These are phyloP conservation scores for Inga leiocalycina DNA, from an alignment of 306 rosid species.

Conservation along the genomic window DNA sequence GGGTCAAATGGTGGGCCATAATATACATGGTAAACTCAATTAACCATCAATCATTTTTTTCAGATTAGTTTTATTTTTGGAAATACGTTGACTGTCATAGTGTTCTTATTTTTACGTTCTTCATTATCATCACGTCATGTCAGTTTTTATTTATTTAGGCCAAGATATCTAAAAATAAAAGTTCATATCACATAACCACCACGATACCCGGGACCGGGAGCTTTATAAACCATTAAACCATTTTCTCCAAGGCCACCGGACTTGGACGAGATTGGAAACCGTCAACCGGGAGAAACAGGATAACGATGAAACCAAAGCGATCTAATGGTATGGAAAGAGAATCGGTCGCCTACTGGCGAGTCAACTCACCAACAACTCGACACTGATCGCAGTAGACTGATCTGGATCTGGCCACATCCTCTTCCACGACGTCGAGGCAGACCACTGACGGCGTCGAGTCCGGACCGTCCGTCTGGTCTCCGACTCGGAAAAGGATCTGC, in stretches of 20 bases:
- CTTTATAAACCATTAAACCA: not conserved
- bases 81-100: not conserved
- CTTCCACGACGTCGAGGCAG: constrained; percentile 82
- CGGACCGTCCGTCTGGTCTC: constrained; percentile 49
- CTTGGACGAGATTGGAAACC: constrained; percentile 9
- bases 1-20: not conserved
- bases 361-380: constrained; percentile 96
- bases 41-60: not conserved
- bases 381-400: constrained; percentile 90
- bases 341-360: constrained; percentile 40
- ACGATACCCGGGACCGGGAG: constrained; percentile 20
- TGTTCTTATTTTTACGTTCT: not conserved
- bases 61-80: not conserved
- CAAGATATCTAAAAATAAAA: not conserved
- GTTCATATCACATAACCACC: constrained; percentile 19
- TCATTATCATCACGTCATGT: not conserved
- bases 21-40: not conserved
- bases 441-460: constrained; percentile 51
- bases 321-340: constrained; percentile 5
- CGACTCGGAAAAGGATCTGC: constrained; percentile 83
- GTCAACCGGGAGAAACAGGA: constrained; percentile 24
- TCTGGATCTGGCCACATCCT: constrained; percentile 93
- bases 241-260: not conserved
- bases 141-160: not conserved
- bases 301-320: constrained; percentile 48